phyloP scores from a whole-genome alignment of 108 stramenopile species.

The Nitzschia sp. region DNA sequence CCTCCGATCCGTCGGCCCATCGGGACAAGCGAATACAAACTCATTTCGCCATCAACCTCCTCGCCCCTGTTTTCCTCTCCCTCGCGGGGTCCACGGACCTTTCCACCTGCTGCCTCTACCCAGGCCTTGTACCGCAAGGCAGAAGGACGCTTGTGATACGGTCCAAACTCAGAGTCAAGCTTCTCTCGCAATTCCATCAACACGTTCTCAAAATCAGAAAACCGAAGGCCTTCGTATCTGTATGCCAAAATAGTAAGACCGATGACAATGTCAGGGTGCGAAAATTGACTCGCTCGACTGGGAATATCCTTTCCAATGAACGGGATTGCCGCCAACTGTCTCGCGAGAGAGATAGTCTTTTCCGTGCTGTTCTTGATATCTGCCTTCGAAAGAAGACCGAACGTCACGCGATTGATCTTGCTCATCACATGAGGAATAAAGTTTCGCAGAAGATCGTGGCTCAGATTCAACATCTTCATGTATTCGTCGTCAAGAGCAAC shows the following conservation, averaged over 20 bases:
- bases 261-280: constrained; percentile 98
- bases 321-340: constrained; percentile 95
- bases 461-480: constrained; percentile 97
- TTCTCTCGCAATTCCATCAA: constrained; percentile 88
- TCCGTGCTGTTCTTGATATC: constrained; percentile 77
- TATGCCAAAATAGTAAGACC: constrained; percentile 96
- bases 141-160: constrained; percentile 93
- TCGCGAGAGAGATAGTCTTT: constrained; percentile 84
- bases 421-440: constrained; percentile 91
- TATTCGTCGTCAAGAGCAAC: constrained; percentile 95
- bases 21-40: constrained; percentile 46
- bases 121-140: constrained; percentile 88
- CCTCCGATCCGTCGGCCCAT: constrained; percentile 48
- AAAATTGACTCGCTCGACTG: constrained; percentile 95
- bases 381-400: constrained; percentile 82
- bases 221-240: constrained; percentile 96
- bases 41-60: constrained; percentile 36
- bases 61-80: constrained; percentile 44
- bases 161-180: constrained; percentile 95
- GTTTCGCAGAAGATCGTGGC: constrained; percentile 89
- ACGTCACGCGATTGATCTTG: constrained; percentile 98
- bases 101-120: constrained; percentile 95
- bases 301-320: constrained; percentile 99
- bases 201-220: constrained; percentile 85
- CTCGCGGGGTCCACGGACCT: constrained; percentile 89